Base-by-base conservation (phyloP, 2,329 filamentous ascomycete genomes). In the Aspergillus uvarum region DNA sequence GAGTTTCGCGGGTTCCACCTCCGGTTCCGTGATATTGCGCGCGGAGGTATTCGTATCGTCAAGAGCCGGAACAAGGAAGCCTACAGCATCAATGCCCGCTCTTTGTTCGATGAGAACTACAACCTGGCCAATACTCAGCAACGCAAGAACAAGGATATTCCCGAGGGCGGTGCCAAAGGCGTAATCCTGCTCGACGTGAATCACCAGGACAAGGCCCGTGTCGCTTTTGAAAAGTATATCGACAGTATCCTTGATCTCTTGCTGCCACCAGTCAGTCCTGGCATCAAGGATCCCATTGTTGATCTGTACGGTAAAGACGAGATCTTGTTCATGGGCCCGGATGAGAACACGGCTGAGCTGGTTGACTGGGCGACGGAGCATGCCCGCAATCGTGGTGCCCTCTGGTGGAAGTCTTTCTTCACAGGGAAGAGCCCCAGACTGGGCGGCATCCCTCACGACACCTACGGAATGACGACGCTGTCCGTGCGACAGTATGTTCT, bases 391-490 rank as follows among this genome's bases (percentile, higher is more conserved):
- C 88, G 95, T 68, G 92, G 92, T 50, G 95, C 95, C 4, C 92
- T 92, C 29, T 99, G 94, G 92, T 99, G 95, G 95, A 99, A 99
- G 83, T 99, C 95, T 0, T 99, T 99, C 86, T 99, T 99, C 84
- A 99, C 95, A 2, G 95, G 95, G 72, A 99, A 99, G 84, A 96
- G 92, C 68, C 95, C 92, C 56, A 95, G 90, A 78, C 85, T 99
- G 14, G 95, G 95, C 64, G 95, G 95, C 73, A 99, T 99, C 68
- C 95, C 95, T 42, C 95, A 99, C 77, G 95, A 99, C 75, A 80
- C 83, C 47, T 99, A 99, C 73, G 95, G 95, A 70, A 99, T 99
- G 95, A 99, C 95, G 0, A 98, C 95, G 0, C 80, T 98, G 59
- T 97, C 93, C 5, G 94, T 99, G 53, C 92, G 95, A 50, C 92